Evolutionary conservation across 257 asterid species (phyloP).

Genomic region (Hygrophila difformis): DNA sequence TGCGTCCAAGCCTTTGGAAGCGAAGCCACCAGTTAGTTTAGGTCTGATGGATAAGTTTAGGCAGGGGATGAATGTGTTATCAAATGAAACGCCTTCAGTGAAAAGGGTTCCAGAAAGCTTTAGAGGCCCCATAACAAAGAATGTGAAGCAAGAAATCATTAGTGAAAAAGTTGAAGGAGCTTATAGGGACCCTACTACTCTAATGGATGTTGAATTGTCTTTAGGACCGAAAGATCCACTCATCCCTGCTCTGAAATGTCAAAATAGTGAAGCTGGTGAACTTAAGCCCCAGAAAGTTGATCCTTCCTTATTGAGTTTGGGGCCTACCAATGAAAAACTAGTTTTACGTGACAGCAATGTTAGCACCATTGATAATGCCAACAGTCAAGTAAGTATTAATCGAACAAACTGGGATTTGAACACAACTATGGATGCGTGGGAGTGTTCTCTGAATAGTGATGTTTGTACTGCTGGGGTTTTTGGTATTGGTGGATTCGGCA

Average conservation of each 20-base stretch:
- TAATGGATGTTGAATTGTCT: slow-evolving; percentile 32
- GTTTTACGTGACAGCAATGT: slow-evolving; percentile 18
- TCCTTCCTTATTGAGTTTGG: slow-evolving; percentile 27
- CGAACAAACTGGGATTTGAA: slow-evolving; percentile 87
- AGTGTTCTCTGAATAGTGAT: slow-evolving; percentile 35
- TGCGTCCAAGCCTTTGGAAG: slow-evolving; percentile 20
- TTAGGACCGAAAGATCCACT: slow-evolving; percentile 31
- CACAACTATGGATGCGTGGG: slow-evolving; percentile 88
- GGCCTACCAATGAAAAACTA: slow-evolving; percentile 25
- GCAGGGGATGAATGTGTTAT: slow-evolving; percentile 16
- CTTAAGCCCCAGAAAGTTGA: slow-evolving; percentile 25
- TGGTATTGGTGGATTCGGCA: slow-evolving; percentile 19
- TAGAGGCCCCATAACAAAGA: slow-evolving; percentile 9
- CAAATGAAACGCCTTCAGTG: slow-evolving; percentile 20
- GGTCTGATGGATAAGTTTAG: slow-evolving; percentile 19
- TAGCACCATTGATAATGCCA: slow-evolving; percentile 14
- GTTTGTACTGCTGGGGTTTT: slow-evolving; percentile 18
- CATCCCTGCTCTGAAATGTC: slow-evolving; percentile 20
- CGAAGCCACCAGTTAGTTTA: slow-evolving; percentile 18
- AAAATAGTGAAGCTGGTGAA: slow-evolving; percentile 14
- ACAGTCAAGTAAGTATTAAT: slow-evolving; percentile 26
- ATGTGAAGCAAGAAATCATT: slow-evolving; percentile 34
- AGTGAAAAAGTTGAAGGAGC: slow-evolving; percentile 26
- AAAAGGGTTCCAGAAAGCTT: slow-evolving; percentile 18
- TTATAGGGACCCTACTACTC: slow-evolving; percentile 21